phyloP scores from a whole-genome alignment of 805 yeast genomes.

The Cyberlindnera nakhonratchasimensis region DNA sequence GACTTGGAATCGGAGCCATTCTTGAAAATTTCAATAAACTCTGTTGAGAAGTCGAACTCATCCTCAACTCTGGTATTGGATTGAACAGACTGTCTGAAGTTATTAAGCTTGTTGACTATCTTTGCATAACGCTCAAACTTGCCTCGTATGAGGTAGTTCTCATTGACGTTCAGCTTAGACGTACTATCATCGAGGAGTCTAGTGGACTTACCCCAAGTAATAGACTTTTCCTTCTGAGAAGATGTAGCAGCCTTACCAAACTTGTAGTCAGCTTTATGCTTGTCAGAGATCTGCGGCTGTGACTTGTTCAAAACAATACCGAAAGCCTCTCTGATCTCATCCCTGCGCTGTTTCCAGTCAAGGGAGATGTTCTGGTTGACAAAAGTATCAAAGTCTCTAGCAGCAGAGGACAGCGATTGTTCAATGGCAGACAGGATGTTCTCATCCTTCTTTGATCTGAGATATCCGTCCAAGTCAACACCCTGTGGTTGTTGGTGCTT shows the following conservation, averaged over 20 bases:
- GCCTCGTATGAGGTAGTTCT: conserved; percentile 38
- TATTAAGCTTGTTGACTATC: conserved; percentile 66
- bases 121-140: conserved; percentile 75
- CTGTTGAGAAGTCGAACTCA: conserved; percentile 54
- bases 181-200: conserved; percentile 30
- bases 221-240: background rate
- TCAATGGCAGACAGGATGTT: conserved; percentile 80
- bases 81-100: conserved; percentile 51
- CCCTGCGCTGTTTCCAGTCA: conserved; percentile 82
- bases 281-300: conserved; percentile 11
- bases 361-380: conserved; percentile 67
- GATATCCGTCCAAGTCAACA: conserved; percentile 56
- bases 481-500: conserved; percentile 20
- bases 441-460: conserved; percentile 74
- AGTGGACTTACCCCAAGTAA: conserved; percentile 32
- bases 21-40: conserved; percentile 57
- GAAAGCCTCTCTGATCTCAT: conserved; percentile 67
- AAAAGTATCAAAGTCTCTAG: conserved; percentile 77
- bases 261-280: conserved; percentile 15
- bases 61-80: conserved; percentile 14
- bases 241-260: conserved; percentile 7
- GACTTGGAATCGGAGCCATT: conserved; percentile 59
- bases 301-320: conserved; percentile 47
- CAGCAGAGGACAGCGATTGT: conserved; percentile 66
- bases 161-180: conserved; percentile 41